Evolutionary conservation across 306 rosid genomes (phyloP).

Genomic region (Lathyrus aphaca): DNA sequence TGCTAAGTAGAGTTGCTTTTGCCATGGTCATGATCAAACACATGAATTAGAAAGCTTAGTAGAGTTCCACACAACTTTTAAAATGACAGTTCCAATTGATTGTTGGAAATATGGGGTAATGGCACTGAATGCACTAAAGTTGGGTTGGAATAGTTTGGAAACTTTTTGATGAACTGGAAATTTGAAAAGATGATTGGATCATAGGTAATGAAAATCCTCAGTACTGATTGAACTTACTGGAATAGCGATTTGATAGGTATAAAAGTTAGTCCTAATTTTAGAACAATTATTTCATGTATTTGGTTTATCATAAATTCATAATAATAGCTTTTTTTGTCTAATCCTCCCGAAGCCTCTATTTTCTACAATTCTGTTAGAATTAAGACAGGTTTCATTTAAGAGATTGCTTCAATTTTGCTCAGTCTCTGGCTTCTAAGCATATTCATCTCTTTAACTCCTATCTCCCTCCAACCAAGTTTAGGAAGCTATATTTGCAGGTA

Average conservation of each 20-base stretch:
- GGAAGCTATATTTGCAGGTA: not conserved
- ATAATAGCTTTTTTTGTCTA: not conserved
- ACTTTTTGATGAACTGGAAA: too few relatives aligned
- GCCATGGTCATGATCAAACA: not conserved
- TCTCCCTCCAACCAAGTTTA: constrained; percentile 1
- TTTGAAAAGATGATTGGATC: too few relatives aligned
- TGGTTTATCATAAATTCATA: not conserved
- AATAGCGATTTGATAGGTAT: not conserved
- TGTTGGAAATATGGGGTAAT: not conserved
- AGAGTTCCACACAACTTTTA: not conserved
- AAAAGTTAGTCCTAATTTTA: not conserved
- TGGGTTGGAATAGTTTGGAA: too few relatives aligned
- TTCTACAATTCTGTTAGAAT: not conserved
- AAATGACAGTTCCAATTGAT: not conserved
- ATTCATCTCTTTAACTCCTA: constrained; percentile 3
- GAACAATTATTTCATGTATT: not conserved
- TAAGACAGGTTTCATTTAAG: not conserved
- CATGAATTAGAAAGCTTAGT: not conserved
- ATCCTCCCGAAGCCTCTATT: not conserved
- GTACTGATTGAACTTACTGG: not conserved
- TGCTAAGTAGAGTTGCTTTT: not conserved
- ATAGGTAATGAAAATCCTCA: not conserved
- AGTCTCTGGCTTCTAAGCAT: not conserved
- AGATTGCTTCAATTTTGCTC: constrained; percentile 1
- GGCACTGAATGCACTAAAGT: too few relatives aligned